Base-by-base conservation (phyloP, 306 rosid species). In the Spatholobus suberectus region DNA sequence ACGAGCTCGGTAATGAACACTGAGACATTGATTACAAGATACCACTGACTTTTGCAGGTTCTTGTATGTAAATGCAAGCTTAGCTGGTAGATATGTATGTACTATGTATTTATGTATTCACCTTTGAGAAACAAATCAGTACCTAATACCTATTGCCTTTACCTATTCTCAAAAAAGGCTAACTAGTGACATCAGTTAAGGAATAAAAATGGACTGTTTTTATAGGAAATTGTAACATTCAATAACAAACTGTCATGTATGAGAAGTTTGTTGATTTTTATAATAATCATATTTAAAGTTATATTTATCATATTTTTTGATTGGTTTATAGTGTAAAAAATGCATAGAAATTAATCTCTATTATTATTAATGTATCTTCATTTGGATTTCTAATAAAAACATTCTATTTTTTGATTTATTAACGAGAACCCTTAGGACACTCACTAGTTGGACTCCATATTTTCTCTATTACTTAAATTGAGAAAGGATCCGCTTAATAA, bases 61-160 rank as follows among this genome's bases (percentile, higher is more conserved):
- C 0, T 12, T 51, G 0, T 70, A 14, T 46, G 38, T 32, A 40
- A 52, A 40, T 62, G 66, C 41, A 69, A 26, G 35, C 37, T 69
- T 58, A 37, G 34, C 62, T 81, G 12, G 11, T 66, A 51, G 47
- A 74, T 49, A 24, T 52, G 66, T 58, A 9, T 81, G 65, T 29
- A 24, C 7, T 58, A 9, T 81, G 65, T 29, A 24, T 4, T 24
- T 51, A 17, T 62, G 24, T 61, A 10, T 46, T 59, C 40, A 29
- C 37, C 62, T 75, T 80, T 85, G 4, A 43, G 75, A 41, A 67
- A 0, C 38, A 70, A 43, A 70, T 70, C 24, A 21, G 15, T 21
- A 58, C n/a, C n/a, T n/a, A n/a, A n/a, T n/a, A n/a, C 21, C 57
- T 14, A 26, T 5, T 44, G 35, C 40, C 14, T 24, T 38, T 38